Conservation (phyloP, 345 rosid species). For the Trapa bicornis region DNA sequence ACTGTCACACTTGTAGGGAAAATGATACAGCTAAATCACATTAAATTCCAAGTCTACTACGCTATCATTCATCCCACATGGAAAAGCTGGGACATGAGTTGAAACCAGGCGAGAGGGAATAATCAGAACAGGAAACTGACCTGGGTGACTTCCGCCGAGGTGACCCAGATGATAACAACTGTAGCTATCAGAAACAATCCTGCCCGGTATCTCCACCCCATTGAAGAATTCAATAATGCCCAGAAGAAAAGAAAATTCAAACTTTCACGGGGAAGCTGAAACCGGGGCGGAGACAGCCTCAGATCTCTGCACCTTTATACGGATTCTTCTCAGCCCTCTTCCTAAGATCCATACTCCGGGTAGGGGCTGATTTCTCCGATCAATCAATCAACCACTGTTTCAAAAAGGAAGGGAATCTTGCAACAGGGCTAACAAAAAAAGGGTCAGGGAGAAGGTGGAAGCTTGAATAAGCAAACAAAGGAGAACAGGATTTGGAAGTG, state of each 20-base stretch:
- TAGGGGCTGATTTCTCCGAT: not conserved
- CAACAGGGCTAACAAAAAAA: not conserved
- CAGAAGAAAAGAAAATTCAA: constrained; percentile 8
- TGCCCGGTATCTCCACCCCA: constrained; percentile 84
- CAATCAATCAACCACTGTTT: not conserved
- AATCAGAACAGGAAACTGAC: constrained; percentile 17
- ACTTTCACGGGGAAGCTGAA: not conserved
- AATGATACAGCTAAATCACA: not conserved
- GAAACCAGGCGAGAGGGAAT: not conserved
- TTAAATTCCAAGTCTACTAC: not conserved
- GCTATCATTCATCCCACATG: not conserved
- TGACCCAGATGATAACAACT: constrained; percentile 88
- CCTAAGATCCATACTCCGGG: not conserved
- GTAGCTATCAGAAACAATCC: constrained; percentile 77
- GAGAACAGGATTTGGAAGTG: not conserved
- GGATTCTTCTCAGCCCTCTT: not conserved
- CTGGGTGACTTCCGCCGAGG: constrained; percentile 91
- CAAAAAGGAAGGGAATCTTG: not conserved
- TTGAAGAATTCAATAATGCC: constrained; percentile 14
- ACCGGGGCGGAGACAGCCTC: not conserved
- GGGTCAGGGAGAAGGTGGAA: not conserved
- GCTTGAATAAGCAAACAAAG: not conserved
- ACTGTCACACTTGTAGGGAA: not conserved
- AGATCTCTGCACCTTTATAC: constrained; percentile 9
- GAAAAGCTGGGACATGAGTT: not conserved